Evolutionary conservation across 2,329 filamentous ascomycete species (phyloP), one percentile per base, ranked within the genome.

Genomic region (Aschersonia sp.): DNA sequence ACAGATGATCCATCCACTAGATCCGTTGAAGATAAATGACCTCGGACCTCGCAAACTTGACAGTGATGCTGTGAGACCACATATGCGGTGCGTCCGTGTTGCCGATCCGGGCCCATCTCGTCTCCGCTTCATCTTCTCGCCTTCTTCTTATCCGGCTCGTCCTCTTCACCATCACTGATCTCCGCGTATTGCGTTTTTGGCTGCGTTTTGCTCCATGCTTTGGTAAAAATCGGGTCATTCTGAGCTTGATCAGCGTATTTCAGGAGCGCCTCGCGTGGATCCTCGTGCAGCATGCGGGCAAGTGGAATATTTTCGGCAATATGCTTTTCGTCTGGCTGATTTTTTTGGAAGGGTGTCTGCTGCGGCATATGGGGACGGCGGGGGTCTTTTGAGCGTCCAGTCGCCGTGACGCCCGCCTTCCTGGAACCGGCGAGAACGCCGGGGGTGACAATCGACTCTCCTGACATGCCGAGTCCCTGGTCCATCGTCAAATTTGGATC

Each of bases 241-340:
- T 94, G 81, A 9, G 89, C 89, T 61, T 94, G 83, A 48, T 94
- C 87, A 40, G 89, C 91, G 71, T 97, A 98, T 69, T 94, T 96
- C 51, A 98, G 69, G 59, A 98, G 69, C 44, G 92, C 92, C 65
- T 95, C 92, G 53, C 92, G 74, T 0, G 92, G 92, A 68, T 98
- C 92, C 63, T 98, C 92, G 64, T 98, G 89, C 45, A 94, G 75
- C 87, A 98, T 94, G 52, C 80, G 82, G 52, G 88, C 91, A 9
- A 97, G 74, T 31, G 89, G 88, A 47, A 97, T 94, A 54, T 85
- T 86, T 60, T 91, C 80, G 56, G 82, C 83, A 51, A 98, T 87
- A 61, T 94, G 87, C 58, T 84, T 84, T 63, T 91, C 85, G 62
- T 97, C 89, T 0, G 91, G 89, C 58, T 92, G 85, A 51, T 75